Evolutionary conservation across 768 basidiomycete species (phyloP).

Genomic region (Tubosaeta brunneosetosa): DNA sequence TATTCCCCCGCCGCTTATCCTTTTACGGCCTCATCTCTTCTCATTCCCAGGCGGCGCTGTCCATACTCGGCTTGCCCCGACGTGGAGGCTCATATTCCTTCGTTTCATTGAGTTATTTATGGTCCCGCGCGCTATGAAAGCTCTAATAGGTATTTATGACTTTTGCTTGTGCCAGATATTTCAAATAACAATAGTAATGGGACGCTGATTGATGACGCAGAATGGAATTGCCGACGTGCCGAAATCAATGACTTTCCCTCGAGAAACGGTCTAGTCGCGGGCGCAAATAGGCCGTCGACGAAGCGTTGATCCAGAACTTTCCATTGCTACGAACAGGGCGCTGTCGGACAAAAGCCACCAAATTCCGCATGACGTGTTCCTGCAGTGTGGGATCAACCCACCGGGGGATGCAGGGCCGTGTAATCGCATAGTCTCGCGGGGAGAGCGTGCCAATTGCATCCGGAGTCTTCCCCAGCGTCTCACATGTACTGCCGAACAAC

Average conservation of each 20-base stretch:
- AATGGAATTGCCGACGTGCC: neutral
- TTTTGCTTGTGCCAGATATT: neutral
- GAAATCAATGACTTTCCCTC: neutral
- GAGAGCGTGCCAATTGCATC: neutral
- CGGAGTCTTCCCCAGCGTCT: neutral
- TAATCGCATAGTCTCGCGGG: neutral
- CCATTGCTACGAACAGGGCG: neutral
- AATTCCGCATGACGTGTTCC: neutral
- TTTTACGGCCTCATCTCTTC: conserved; percentile 4
- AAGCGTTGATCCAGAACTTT: neutral
- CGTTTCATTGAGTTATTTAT: conserved; percentile 1
- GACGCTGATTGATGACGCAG: neutral
- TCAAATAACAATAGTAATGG: neutral
- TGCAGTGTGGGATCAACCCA: neutral
- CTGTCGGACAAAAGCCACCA: neutral
- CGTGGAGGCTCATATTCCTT: neutral
- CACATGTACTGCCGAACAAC: neutral
- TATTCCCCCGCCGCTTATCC: neutral
- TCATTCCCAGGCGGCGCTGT: neutral
- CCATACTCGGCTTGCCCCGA: neutral
- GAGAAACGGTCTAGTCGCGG: neutral
- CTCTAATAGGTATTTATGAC: neutral
- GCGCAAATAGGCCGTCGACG: neutral
- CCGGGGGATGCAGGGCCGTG: neutral
- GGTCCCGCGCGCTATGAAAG: neutral